phyloP scores from a whole-genome alignment of 148 eudicot genomes.

The Camellia granthamiana region DNA sequence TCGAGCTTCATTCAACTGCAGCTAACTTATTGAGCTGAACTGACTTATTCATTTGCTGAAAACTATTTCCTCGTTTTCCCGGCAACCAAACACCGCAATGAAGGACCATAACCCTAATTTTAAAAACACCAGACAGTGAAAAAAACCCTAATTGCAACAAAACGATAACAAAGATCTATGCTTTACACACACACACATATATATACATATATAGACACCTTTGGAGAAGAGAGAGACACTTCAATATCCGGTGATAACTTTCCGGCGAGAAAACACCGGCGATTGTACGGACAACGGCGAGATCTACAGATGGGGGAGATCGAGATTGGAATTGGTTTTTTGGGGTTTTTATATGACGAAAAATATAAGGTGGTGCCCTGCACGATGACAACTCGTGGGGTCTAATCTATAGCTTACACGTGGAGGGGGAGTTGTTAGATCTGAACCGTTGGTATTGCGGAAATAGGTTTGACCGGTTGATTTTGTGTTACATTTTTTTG shows the following conservation, averaged over 20 bases:
- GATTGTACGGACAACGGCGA: constrained; percentile 7
- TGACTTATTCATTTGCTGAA: background rate
- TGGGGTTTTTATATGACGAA: background rate
- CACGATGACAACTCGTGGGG: background rate
- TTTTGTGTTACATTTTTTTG: no score
- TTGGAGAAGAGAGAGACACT: background rate
- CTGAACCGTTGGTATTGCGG: no score
- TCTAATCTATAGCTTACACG: background rate
- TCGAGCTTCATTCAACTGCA: background rate
- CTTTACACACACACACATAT: background rate
- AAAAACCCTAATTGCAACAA: background rate
- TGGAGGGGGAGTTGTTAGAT: background rate
- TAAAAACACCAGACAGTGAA: background rate
- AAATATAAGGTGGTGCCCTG: background rate
- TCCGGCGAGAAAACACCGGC: constrained; percentile 1
- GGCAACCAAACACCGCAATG: background rate
- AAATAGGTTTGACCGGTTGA: no score
- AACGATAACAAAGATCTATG: background rate
- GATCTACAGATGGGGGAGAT: background rate
- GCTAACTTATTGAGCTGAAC: background rate
- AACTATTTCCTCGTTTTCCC: background rate
- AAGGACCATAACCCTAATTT: background rate
- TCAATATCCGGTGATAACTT: background rate
- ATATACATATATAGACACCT: background rate
- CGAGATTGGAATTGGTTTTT: background rate